Base-by-base conservation (phyloP, 768 basidiomycete genomes). In the Lactarius sp. region DNA sequence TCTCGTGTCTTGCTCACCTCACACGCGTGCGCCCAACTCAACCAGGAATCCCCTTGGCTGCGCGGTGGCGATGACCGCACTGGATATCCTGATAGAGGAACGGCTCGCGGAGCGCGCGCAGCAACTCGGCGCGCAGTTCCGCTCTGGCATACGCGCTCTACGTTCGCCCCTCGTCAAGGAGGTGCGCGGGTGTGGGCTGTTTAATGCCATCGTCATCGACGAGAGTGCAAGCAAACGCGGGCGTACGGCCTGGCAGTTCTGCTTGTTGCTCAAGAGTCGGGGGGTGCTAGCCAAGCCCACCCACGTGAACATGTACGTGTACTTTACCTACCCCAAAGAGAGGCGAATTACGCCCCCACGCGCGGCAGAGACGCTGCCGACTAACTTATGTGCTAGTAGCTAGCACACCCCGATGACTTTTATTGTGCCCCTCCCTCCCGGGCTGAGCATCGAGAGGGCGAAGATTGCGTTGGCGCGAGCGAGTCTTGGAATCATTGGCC, bases 241-340 rank as follows among this genome's bases (percentile, higher is more conserved):
- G 16, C 78, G 93, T 55, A 87, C 90, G 1, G 97, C 97, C 6
- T 99, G 96, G 97, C 92, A 98, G 73, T 80, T 98, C 59, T 98
- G 97, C 75, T 72, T 98, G 72, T 74, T 98, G 70, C 75, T 98
- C 74, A 96, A 95, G 86, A 87, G 86, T 69, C 83, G 91, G 52
- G 94, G 94, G 4, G 83, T 98, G 60, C 77, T 99, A 66, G 96
- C 95, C 34, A 98, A 99, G 80, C 95, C 97, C 13, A 98, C 96
- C 0, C 94, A 97, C 71, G 83, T 87, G 33, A 96, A 96, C 75
- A 93, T 92, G 93, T 95, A 70, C 70, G 92, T 80, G 7, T 12
- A 8, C 22, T 46, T 27, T 52, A 34, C 13, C 16, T 41, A 36
- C 42, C 39, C 18, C 4, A 20, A 34, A 31, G 34, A 12, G 7